A percentile compares a stretch with the other conserved stretches of the same genome.
Evolutionary conservation across 2,329 filamentous ascomycete genomes (phyloP).

Genomic region (Blastomyces emzantsi): DNA sequence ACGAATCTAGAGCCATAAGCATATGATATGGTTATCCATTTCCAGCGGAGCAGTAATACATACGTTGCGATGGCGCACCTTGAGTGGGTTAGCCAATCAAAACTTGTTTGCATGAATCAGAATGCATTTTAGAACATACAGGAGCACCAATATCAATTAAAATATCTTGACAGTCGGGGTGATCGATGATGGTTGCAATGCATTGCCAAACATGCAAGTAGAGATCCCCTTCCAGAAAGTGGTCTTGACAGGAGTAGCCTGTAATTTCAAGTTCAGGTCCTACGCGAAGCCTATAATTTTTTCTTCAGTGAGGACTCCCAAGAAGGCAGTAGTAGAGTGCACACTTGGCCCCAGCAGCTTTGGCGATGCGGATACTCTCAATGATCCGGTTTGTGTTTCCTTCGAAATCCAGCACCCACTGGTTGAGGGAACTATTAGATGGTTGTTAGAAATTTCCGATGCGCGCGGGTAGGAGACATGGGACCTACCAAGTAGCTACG

Average conservation of each 20-base stretch:
- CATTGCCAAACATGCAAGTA: conserved; percentile 51
- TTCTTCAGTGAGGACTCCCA: background rate
- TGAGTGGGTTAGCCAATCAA: background rate
- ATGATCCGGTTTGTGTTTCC: conserved; percentile 56
- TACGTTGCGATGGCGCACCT: conserved; percentile 35
- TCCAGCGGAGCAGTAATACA: conserved; percentile 26
- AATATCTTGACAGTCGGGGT: conserved; percentile 9
- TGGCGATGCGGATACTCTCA: conserved; percentile 51
- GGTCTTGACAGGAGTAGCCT: conserved; percentile 16
- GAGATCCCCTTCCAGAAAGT: conserved; percentile 33
- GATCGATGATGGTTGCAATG: conserved; percentile 6
- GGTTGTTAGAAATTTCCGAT: conserved; percentile 2
- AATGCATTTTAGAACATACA: background rate
- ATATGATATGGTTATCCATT: background rate
- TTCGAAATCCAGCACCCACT: conserved; percentile 47
- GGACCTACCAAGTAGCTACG: conserved; percentile 9
- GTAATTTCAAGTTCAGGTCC: conserved; percentile 38
- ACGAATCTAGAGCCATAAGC: conserved; percentile 45
- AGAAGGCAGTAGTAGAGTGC: background rate
- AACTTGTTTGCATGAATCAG: background rate
- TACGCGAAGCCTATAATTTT: conserved; percentile 38
- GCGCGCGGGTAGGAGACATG: background rate
- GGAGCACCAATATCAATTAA: conserved; percentile 44
- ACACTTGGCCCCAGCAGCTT: conserved; percentile 45
- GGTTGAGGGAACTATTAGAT: conserved; percentile 15